Percentiles rank a stretch among this genome's conserved stretches.
phyloP scores from a whole-genome alignment of 78 protist species.

The Bodo saltans region DNA sequence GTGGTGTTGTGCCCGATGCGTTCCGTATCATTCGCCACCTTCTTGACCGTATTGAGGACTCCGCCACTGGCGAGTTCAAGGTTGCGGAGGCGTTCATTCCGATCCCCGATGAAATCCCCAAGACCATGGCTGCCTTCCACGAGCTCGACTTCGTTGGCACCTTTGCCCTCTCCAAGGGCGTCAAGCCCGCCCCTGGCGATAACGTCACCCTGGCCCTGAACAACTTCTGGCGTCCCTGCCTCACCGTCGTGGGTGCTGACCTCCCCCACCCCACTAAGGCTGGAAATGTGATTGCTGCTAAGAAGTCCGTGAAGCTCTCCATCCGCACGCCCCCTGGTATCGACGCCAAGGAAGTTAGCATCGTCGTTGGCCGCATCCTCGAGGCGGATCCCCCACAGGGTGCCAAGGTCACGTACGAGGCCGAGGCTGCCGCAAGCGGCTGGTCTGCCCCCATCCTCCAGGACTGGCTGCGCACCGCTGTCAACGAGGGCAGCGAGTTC shows the following conservation, averaged over 20 bases:
- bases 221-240: slow-evolving; percentile 68
- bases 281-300: slow-evolving; percentile 74
- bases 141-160: background rate
- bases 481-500: slow-evolving; percentile 46
- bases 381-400: slow-evolving; percentile 73
- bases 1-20: slow-evolving; percentile 80
- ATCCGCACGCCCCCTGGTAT: slow-evolving; percentile 77
- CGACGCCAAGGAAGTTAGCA: slow-evolving; percentile 32
- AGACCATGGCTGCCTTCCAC: background rate
- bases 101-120: slow-evolving; percentile 50
- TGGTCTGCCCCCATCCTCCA: slow-evolving; percentile 62
- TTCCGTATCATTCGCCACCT: slow-evolving; percentile 62
- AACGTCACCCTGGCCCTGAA: slow-evolving; percentile 41
- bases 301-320: slow-evolving; percentile 56
- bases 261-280: slow-evolving; percentile 53
- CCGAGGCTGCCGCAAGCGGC: slow-evolving; percentile 44
- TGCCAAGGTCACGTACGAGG: slow-evolving; percentile 58
- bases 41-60: slow-evolving; percentile 66
- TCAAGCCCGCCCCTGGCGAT: background rate
- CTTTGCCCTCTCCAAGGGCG: background rate
- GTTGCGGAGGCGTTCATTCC: slow-evolving; percentile 44
- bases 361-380: slow-evolving; percentile 40
- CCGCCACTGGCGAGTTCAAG: slow-evolving; percentile 60
- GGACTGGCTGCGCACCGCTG: slow-evolving; percentile 41
- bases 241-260: slow-evolving; percentile 72